Percentiles rank a stretch among this genome's conserved stretches.
phyloP scores from a whole-genome alignment of 1,139 yeast species.

The Zygoascus meyerae region DNA sequence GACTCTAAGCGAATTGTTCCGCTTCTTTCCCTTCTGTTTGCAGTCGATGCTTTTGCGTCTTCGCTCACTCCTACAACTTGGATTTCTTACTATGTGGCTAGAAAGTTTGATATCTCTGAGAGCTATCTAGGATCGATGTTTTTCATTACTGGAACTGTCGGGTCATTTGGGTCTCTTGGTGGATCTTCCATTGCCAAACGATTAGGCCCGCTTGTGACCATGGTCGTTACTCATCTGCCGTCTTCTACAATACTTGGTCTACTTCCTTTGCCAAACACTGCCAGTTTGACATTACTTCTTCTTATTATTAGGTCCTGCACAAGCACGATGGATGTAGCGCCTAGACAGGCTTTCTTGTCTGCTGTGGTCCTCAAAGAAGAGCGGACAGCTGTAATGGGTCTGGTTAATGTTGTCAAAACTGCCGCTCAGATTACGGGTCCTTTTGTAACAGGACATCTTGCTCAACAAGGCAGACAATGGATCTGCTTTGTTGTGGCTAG shows the following conservation, averaged over 20 bases:
- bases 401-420: constrained; percentile 74
- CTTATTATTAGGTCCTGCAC: constrained; percentile 47
- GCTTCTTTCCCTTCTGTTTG: constrained; percentile 47
- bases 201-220: constrained; percentile 71
- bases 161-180: constrained; percentile 56
- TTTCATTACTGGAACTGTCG: constrained; percentile 51
- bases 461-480: constrained; percentile 44
- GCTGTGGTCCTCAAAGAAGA: constrained; percentile 56
- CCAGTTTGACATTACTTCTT: constrained; percentile 28
- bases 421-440: constrained; percentile 75
- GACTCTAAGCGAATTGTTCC: constrained; percentile 25
- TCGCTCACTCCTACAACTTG: constrained; percentile 80
- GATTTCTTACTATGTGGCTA: constrained; percentile 63
- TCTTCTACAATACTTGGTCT: constrained; percentile 58
- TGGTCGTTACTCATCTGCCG: constrained; percentile 66
- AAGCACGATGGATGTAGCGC: constrained; percentile 76
- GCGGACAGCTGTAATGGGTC: constrained; percentile 67
- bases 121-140: constrained; percentile 44
- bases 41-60: constrained; percentile 68
- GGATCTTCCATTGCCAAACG: constrained; percentile 59
- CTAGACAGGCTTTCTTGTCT: constrained; percentile 67
- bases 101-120: constrained; percentile 25
- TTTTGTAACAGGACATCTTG: constrained; percentile 60
- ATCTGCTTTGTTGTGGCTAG: constrained; percentile 60
- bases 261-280: constrained; percentile 38